Evolutionary conservation across 1,284 basidiomycete genomes (phyloP).

Genomic region (Rhodotorula sp.): DNA sequence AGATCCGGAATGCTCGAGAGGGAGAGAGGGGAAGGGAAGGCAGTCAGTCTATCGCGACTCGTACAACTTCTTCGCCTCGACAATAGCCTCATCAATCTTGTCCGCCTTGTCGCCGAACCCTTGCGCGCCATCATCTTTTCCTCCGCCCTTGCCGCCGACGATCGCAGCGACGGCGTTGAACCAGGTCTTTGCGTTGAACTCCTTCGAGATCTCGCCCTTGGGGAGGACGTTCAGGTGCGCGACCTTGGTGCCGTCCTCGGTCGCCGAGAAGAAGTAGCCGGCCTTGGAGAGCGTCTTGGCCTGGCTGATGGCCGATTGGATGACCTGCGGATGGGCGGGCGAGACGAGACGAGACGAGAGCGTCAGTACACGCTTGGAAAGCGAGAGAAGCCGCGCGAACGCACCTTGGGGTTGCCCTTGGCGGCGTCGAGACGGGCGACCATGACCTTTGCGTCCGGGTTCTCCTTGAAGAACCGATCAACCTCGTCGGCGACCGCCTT

Average conservation of each 20-base stretch:
- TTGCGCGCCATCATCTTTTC: slow-evolving; percentile 84
- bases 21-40: not conserved
- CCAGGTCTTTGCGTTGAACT: slow-evolving; percentile 79
- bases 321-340: slow-evolving; percentile 60
- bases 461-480: slow-evolving; percentile 69
- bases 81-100: slow-evolving; percentile 70
- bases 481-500: slow-evolving; percentile 77
- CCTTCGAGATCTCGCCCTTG: slow-evolving; percentile 59
- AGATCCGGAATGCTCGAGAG: too few species aligned
- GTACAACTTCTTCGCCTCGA: slow-evolving; percentile 25
- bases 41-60: not conserved
- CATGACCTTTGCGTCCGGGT: slow-evolving; percentile 67
- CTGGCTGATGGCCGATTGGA: slow-evolving; percentile 66
- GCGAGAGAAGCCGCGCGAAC: slow-evolving; percentile 1
- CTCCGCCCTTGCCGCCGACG: slow-evolving; percentile 90
- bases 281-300: slow-evolving; percentile 78
- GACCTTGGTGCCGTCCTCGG: slow-evolving; percentile 65
- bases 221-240: slow-evolving; percentile 86
- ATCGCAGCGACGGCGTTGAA: slow-evolving; percentile 71
- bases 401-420: slow-evolving; percentile 76
- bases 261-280: slow-evolving; percentile 82
- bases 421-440: slow-evolving; percentile 66
- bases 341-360: not conserved
- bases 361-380: not conserved
- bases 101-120: slow-evolving; percentile 71